A percentile compares a stretch with the other conserved stretches of the same genome.
Evolutionary conservation across 441 rosid genomes (phyloP).

Genomic region (Macaranga tanarius): DNA sequence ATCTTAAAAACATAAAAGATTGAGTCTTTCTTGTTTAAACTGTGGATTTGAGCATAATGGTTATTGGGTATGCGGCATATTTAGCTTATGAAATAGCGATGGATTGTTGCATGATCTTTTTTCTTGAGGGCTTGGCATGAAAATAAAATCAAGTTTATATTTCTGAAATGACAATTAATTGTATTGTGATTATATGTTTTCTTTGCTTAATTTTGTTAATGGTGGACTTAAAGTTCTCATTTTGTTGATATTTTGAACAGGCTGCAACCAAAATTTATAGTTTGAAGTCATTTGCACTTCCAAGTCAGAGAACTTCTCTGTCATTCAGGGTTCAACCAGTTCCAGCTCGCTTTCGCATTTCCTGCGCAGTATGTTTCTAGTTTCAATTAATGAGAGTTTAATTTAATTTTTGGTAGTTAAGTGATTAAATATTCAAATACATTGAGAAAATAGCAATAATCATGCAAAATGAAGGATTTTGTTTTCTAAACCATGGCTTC

Average conservation of each 20-base stretch:
- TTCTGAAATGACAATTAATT: background rate
- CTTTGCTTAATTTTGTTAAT: background rate
- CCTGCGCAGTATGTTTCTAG: slow-evolving; percentile 48
- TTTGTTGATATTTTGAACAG: slow-evolving; percentile 35
- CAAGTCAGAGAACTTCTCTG: slow-evolving; percentile 42
- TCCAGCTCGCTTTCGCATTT: slow-evolving; percentile 46
- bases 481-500: background rate
- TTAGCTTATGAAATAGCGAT: no score
- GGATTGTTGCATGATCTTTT: no score
- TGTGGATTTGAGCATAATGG: no score
- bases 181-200: background rate
- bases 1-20: background rate
- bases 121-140: no score
- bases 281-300: slow-evolving; percentile 37
- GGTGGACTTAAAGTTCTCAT: slow-evolving; percentile 5
- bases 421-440: background rate
- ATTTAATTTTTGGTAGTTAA: no score
- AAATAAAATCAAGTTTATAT: background rate
- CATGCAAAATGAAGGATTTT: background rate
- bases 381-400: background rate
- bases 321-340: slow-evolving; percentile 45
- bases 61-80: no score
- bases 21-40: background rate
- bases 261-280: slow-evolving; percentile 39
- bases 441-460: background rate